Evolutionary conservation across 148 eudicot genomes (phyloP), one percentile per base, ranked within the genome.

Genomic region (Chenopodium formosanum): DNA sequence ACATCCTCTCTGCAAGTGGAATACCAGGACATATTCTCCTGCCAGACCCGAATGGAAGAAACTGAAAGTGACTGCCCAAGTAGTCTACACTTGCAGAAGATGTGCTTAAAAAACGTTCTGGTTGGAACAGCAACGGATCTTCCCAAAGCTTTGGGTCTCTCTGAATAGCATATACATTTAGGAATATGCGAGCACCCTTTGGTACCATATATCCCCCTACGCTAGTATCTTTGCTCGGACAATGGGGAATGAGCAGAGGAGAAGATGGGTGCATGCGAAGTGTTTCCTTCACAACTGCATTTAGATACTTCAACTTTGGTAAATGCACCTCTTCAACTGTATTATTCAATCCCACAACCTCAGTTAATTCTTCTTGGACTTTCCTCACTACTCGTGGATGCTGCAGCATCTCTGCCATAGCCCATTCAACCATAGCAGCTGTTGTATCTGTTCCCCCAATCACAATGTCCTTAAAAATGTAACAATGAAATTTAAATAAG

Each of bases 11-110:
- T 0, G 89, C 90, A 63, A 90, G 47, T 0, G 80, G 44, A 20
- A 85, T 65, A 7, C 90, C 90, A 9, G 87, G 75, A 60, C 94
- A 89, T 4, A 78, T 83, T 79, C 93, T 89, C 75, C 90, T 85
- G 6, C 89, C 89, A 0, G 89, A 85, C 2, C 91, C 87, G 72
- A 88, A 88, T 0, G 92, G 91, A 34, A 91, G 68, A 19, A 67
- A 87, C 58, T 82, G 46, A n/a, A 83, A 79, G 58, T 85, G 82
- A 27, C 82, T 90, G 2, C 89, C 91, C 25, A 48, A 6, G 32
- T 75, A 47, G 19, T 83, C 73, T 17, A 85, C 50, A 63, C 76
- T 53, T 86, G 78, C 14, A 27, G 32, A 25, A 20, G n/a, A 17
- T 16, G 56, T 63, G 17, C 68, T 75, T 74, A 88, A 44, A 40